Evolutionary conservation across 1,284 basidiomycete species (phyloP).

Genomic region (Lentinula novae-zelandiae): DNA sequence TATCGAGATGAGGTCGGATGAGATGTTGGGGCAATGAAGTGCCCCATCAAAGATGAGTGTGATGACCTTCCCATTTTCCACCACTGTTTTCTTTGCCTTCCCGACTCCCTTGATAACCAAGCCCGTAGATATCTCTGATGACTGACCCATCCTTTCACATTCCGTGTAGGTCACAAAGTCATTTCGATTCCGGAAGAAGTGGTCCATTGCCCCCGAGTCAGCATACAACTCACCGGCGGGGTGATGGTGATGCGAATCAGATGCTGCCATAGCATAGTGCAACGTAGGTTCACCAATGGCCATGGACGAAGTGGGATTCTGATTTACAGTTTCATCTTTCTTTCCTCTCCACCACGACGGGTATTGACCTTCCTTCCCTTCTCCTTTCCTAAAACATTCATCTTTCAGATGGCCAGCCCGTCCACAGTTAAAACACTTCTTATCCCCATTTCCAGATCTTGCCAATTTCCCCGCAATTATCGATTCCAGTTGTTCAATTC

Average conservation of each 20-base stretch:
- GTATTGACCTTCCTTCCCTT: neutral
- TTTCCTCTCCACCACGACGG: constrained; percentile 1
- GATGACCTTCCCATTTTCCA: neutral
- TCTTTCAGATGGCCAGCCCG: neutral
- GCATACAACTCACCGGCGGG: no score
- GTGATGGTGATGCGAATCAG: no score
- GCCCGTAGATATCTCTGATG: neutral
- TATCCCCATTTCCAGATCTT: neutral
- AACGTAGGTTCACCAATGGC: neutral
- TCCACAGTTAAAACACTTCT: neutral
- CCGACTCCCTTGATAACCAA: neutral
- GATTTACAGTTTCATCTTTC: neutral
- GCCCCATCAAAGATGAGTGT: constrained; percentile 2
- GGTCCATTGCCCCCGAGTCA: no score
- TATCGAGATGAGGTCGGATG: constrained; percentile 4
- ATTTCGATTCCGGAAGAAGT: no score
- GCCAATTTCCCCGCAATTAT: neutral
- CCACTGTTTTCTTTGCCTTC: neutral
- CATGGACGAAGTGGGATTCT: no score
- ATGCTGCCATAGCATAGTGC: neutral
- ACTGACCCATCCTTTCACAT: neutral
- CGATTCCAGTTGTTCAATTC: neutral
- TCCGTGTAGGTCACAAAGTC: neutral
- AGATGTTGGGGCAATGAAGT: neutral
- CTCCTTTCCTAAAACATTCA: neutral